phyloP scores from a whole-genome alignment of 805 yeast species.

The Kodamaea hsintzibuensis region DNA sequence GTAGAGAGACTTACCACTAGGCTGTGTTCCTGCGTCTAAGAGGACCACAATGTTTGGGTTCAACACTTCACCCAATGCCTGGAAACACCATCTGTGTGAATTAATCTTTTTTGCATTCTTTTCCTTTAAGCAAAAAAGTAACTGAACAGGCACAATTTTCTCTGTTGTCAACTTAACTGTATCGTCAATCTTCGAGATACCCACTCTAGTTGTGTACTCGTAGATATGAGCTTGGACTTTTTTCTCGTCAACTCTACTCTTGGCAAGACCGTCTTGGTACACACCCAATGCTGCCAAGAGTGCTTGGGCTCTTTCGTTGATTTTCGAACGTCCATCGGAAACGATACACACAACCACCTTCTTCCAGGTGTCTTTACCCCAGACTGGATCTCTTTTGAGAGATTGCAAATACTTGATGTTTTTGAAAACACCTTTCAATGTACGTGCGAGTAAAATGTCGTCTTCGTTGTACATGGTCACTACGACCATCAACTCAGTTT shows the following conservation, averaged over 20 bases:
- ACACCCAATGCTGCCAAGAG: constrained; percentile 64
- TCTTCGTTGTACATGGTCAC: constrained; percentile 70
- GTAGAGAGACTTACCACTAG: constrained; percentile 55
- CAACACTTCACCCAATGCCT: constrained; percentile 58
- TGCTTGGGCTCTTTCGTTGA: constrained; percentile 62
- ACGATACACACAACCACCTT: constrained; percentile 63
- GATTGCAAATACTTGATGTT: constrained; percentile 59
- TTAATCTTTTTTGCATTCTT: constrained; percentile 64
- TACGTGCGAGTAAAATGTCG: constrained; percentile 59
- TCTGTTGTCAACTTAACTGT: constrained; percentile 54
- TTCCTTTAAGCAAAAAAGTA: constrained; percentile 62
- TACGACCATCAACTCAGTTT: constrained; percentile 62
- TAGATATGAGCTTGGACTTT: constrained; percentile 65
- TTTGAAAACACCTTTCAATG: constrained; percentile 64
- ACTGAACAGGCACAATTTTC: constrained; percentile 62
- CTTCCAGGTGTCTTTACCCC: constrained; percentile 56
- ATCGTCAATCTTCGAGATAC: constrained; percentile 47
- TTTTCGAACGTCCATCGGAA: constrained; percentile 66
- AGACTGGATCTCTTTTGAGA: constrained; percentile 47
- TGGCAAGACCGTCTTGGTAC: constrained; percentile 67
- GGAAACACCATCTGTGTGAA: constrained; percentile 70
- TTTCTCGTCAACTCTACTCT: constrained; percentile 57
- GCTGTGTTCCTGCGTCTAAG: constrained; percentile 67
- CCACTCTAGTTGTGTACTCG: constrained; percentile 64
- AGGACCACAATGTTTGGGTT: constrained; percentile 58